Evolutionary conservation across 306 rosid genomes (phyloP).

Genomic region (Heteromeles arbutifolia): DNA sequence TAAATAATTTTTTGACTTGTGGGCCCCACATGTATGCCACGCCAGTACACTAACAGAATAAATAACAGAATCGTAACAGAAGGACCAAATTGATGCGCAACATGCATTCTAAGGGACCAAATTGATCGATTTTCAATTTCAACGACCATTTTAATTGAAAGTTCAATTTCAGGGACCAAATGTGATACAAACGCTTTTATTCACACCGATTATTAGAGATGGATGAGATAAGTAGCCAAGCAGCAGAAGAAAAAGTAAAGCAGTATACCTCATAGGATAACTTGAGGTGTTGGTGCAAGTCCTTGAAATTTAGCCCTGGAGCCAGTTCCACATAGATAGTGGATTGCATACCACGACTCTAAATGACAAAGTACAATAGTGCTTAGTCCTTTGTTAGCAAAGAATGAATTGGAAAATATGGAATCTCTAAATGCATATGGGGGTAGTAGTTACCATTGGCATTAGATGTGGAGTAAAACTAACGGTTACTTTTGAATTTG

Average conservation of each 20-base stretch:
- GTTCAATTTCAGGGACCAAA: too few species aligned
- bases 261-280: slow-evolving; percentile 55
- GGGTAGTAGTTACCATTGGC: slow-evolving; percentile 64
- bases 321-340: slow-evolving; percentile 90
- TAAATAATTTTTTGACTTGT: too few species aligned
- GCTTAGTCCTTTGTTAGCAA: slow-evolving; percentile 10
- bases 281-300: slow-evolving; percentile 60
- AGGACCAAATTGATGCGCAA: too few species aligned
- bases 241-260: slow-evolving; percentile 6
- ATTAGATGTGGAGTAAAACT: slow-evolving; percentile 93
- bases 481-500: slow-evolving; percentile 62
- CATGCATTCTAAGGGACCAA: too few species aligned
- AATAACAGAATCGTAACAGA: too few species aligned
- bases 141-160: too few species aligned
- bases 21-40: too few species aligned
- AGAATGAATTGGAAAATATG: background rate
- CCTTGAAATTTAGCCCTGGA: slow-evolving; percentile 60
- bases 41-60: too few species aligned
- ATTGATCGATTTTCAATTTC: too few species aligned
- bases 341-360: slow-evolving; percentile 97
- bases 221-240: slow-evolving; percentile 12
- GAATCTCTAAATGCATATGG: background rate
- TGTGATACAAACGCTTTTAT: background rate
- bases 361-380: slow-evolving; percentile 11
- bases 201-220: background rate